Conservation (phyloP, 352 stramenopile genomes). For the Blastocystis sp. region DNA sequence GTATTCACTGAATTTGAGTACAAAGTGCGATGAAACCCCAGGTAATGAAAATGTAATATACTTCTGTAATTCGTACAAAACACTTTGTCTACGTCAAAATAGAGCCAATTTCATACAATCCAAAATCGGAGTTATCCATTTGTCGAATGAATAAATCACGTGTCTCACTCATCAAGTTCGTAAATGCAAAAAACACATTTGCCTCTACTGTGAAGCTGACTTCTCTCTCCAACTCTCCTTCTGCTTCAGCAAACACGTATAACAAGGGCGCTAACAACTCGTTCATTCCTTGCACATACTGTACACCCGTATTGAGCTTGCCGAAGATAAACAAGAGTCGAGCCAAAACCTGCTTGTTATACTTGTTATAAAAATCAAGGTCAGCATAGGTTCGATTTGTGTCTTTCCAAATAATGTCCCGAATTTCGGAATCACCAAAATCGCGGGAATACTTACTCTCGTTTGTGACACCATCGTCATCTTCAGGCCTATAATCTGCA, state of each 20-base stretch:
- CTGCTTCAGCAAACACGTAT: slow-evolving; percentile 69
- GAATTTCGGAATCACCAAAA: slow-evolving; percentile 66
- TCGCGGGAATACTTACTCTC: slow-evolving; percentile 50
- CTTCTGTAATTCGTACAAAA: slow-evolving; percentile 68
- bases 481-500: slow-evolving; percentile 21
- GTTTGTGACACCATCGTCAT: slow-evolving; percentile 34
- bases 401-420: slow-evolving; percentile 77
- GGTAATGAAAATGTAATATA: slow-evolving; percentile 53
- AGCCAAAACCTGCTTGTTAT: slow-evolving; percentile 70
- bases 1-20: not conserved
- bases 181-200: slow-evolving; percentile 77
- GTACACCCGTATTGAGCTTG: slow-evolving; percentile 75
- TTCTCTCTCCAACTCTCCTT: not conserved
- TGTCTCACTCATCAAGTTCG: slow-evolving; percentile 73
- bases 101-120: not conserved
- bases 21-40: not conserved
- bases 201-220: slow-evolving; percentile 45
- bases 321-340: slow-evolving; percentile 76
- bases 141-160: slow-evolving; percentile 71
- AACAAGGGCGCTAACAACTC: slow-evolving; percentile 75
- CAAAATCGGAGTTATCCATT: slow-evolving; percentile 60
- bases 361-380: slow-evolving; percentile 73
- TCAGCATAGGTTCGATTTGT: slow-evolving; percentile 73
- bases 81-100: slow-evolving; percentile 43
- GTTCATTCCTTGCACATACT: slow-evolving; percentile 82